A percentile compares a stretch with the other conserved stretches of the same genome.
Evolutionary conservation across 1,284 basidiomycete genomes (phyloP).

Genomic region (Heterobasidion parviporum): DNA sequence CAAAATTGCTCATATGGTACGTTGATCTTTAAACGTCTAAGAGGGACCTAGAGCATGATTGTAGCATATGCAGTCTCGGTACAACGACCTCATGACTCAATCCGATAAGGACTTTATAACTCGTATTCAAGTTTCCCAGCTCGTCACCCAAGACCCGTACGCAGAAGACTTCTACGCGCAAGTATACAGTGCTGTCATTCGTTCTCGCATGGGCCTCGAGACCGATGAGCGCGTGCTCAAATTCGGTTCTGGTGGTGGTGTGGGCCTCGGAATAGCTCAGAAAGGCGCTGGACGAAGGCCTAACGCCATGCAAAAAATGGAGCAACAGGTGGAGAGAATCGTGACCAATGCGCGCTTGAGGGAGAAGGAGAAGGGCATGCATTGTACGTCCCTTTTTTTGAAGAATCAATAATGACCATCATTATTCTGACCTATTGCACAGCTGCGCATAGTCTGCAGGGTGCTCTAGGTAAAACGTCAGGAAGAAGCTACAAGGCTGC

Average conservation of each 20-base stretch:
- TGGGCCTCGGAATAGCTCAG: constrained; percentile 70
- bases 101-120: constrained; percentile 99
- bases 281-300: constrained; percentile 67
- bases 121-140: constrained; percentile 96
- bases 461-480: constrained; percentile 91
- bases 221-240: constrained; percentile 75
- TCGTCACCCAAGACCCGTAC: constrained; percentile 94
- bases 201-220: constrained; percentile 69
- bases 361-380: constrained; percentile 71
- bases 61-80: constrained; percentile 60
- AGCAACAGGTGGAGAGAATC: constrained; percentile 94
- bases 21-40: constrained; percentile 10
- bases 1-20: constrained; percentile 82
- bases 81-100: constrained; percentile 98
- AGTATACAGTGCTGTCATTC: constrained; percentile 81
- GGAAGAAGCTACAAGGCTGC: constrained; percentile 89
- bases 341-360: constrained; percentile 87
- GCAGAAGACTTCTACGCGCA: constrained; percentile 98
- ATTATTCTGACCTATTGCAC: constrained; percentile 5
- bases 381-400: constrained; percentile 38
- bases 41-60: constrained; percentile 1
- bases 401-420: neutral
- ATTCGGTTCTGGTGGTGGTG: constrained; percentile 73
- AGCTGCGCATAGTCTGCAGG: constrained; percentile 83
- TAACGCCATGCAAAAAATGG: constrained; percentile 96